phyloP scores from a whole-genome alignment of 257 asterid genomes.

The Echium plantagineum region DNA sequence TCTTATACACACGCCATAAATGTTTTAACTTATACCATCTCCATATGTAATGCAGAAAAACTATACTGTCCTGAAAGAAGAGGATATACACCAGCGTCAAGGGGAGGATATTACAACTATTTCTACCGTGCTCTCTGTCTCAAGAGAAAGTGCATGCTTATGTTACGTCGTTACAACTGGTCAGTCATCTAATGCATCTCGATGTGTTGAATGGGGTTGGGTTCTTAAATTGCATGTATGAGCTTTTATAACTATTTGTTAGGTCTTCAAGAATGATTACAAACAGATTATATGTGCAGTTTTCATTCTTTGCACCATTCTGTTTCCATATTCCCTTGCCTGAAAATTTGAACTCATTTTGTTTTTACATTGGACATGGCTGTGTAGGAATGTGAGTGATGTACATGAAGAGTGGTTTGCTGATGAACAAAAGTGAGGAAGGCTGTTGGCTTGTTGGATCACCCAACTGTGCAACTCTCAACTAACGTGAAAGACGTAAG shows the following conservation, averaged over 20 bases:
- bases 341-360: conserved; percentile 7
- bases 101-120: conserved; percentile 62
- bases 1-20: too few species aligned
- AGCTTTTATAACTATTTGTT: too few species aligned
- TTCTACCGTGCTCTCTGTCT: conserved; percentile 68
- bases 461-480: conserved; percentile 30
- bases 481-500: conserved; percentile 49
- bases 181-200: conserved; percentile 11
- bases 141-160: conserved; percentile 68
- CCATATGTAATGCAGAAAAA: conserved; percentile 34
- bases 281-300: background rate
- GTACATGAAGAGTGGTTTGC: conserved; percentile 94
- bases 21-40: too few species aligned
- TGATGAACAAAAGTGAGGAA: conserved; percentile 70
- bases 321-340: conserved; percentile 1
- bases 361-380: conserved; percentile 10
- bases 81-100: conserved; percentile 60
- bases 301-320: background rate
- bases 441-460: conserved; percentile 75
- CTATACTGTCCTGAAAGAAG: conserved; percentile 65
- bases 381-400: conserved; percentile 65
- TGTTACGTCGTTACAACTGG: conserved; percentile 78
- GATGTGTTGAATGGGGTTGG: background rate
- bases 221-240: background rate
- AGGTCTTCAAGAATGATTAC: too few species aligned